A percentile compares a stretch with the other conserved stretches of the same genome.
These are phyloP conservation scores for Aspergillus novofumigatus DNA, from an alignment of 2,329 filamentous ascomycete species.

Conservation along the genomic window DNA sequence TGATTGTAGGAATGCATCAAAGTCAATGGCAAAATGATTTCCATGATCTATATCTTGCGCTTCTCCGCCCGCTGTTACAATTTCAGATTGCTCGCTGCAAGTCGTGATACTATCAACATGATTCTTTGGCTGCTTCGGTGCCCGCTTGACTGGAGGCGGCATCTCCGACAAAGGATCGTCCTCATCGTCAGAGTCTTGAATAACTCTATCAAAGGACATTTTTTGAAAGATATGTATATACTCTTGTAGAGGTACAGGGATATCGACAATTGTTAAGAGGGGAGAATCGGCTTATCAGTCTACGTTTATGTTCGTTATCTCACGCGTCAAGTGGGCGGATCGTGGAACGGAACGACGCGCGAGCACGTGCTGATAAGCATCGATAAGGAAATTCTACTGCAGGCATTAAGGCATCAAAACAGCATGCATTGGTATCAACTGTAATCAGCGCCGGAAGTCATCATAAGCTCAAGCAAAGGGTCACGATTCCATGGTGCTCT, in stretches of 20 bases:
- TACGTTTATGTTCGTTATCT: background rate
- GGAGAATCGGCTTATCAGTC: background rate
- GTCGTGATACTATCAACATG: slow-evolving; percentile 8
- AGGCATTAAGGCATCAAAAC: background rate
- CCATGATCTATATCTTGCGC: slow-evolving; percentile 9
- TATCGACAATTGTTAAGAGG: background rate
- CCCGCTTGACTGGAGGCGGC: slow-evolving; percentile 15
- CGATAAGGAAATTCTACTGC: background rate
- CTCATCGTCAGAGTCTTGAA: slow-evolving; percentile 44
- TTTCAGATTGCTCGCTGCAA: background rate
- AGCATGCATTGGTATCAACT: background rate
- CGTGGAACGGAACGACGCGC: slow-evolving; percentile 18
- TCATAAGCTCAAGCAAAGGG: background rate
- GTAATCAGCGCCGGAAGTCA: background rate
- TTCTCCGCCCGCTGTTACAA: background rate
- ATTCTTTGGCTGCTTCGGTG: slow-evolving; percentile 11
- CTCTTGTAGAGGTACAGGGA: background rate
- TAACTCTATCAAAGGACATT: slow-evolving; percentile 37
- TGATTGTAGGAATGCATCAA: slow-evolving; percentile 36
- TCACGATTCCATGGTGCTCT: slow-evolving; percentile 29
- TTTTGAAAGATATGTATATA: background rate
- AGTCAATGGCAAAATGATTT: slow-evolving; percentile 29
- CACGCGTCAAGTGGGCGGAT: background rate
- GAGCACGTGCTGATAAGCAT: slow-evolving; percentile 29
- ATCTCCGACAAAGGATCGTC: slow-evolving; percentile 33